Evolutionary conservation across 306 rosid genomes (phyloP), one percentile per base, ranked within the genome.

Genomic region (Neltuma alba): DNA sequence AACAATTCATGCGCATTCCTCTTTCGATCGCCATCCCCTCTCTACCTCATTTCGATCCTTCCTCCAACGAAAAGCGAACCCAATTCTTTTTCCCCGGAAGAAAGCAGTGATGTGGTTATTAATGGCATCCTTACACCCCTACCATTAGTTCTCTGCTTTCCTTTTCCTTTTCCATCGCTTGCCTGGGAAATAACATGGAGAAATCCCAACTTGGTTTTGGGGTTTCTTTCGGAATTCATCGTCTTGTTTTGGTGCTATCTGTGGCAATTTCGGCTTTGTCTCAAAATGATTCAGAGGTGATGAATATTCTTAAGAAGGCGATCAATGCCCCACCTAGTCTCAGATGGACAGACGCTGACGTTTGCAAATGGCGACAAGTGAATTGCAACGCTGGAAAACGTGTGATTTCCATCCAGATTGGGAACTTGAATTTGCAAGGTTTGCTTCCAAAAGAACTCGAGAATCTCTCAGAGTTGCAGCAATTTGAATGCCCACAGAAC

Each of bases 351-450:
- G 88, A 81, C 23, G 1, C 83, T 3, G 80, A 83, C 68, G 78
- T 72, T 76, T 92, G 99, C 72, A 38, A 82, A 5, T 95, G 99
- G 99, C 7, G 5, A 0, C 36, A 54, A 0, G 73, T 95, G 15
- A 14, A 6, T 0, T 95, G 99, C 57, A 76, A 78, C 28, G 4
- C 60, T 0, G 37, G 16, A 2, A 77, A 76, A 21, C 86, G 82
- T 7, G 92, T 95, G 0, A 6, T 1, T 1, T 69, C 75, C 14
- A 91, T 95, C 44, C 91, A 89, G 68, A 77, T 95, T 33, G 89
- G 90, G 5, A 81, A 74, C 13, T 88, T 80, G n/a, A 89, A 84
- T 1, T 91, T 95, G 6, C 57, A 74, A 25, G 99, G 99, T 1
- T 33, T 83, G 3, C 93, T 95, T 37, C 94, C 94, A 0, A 33